Evolutionary conservation across 495 filamentous ascomycete species (phyloP), one percentile per base, ranked within the genome.

Genomic region (Lepidopterella palustris): DNA sequence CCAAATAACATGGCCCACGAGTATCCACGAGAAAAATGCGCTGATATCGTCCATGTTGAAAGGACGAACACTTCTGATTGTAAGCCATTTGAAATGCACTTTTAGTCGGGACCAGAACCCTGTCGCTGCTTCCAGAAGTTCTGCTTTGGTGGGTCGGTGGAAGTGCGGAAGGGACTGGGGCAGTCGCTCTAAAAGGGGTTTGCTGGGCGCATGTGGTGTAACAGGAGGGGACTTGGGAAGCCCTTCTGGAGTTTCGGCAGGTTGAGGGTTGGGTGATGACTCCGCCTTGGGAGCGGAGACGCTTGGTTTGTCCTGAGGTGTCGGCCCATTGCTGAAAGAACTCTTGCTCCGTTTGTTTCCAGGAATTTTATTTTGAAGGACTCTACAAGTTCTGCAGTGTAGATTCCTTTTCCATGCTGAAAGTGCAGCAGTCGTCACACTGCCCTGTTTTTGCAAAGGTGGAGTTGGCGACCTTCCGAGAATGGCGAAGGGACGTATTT

Each of bases 61-160:
- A 1, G 93, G 93, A n/a, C 93, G 84, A 69, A 87, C 87, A 71
- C 90, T 95, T 65, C 92, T 79, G 66, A 98, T 97, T 18, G 93
- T 92, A 61, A 95, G 86, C 93, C 95, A 98, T 69, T 98, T 98
- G 74, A 97, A 96, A 20, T 90, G 84, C 29, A 97, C 87, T 65
- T 87, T 89, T 10, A 96, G 68, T n/a, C 93, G 82, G 15, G 92
- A 87, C 83, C 90, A 90, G 70, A 97, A 96, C 1, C 92, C 90
- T 15, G 84, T 96, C 23, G 93, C 92, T 45, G 95, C 92, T 28
- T 86, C 88, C 35, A 98, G 76, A 53, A 98, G 81, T 73, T 98
- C 92, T 70, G 95, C 91, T 66, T 96, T 96, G 27, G 87, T 92
- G 10, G 93, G 92, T 32, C 90, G 79, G 73, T 97, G 91, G 23